Base-by-base conservation (phyloP, 2,329 filamentous ascomycete species). In the Pseudogymnoascus sp. region DNA sequence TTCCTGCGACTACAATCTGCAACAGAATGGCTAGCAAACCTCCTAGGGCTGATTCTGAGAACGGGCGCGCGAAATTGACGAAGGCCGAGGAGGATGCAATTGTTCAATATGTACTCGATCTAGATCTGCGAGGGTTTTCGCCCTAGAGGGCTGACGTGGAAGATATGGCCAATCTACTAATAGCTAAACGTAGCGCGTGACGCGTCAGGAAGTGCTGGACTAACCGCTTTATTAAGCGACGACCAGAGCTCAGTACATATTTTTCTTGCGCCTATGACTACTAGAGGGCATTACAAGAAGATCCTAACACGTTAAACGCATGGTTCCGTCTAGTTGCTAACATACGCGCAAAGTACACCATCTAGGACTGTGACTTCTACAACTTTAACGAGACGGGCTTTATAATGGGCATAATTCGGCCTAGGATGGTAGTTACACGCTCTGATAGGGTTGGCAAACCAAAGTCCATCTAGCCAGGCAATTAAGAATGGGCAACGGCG, bases 401-500 rank as follows among this genome's bases (percentile, higher is more conserved):
- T 63, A 38, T 65, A 47, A 68, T 70, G 33, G 65, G 68, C 23
- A 47, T 68, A 18, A 68, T 69, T 47, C 62, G 16, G 18, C 47
- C 61, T 35, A 50, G 25, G 18, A 69, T 61, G 50, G 65, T 70
- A 42, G 60, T 70, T 60, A 69, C 62, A 18, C 18, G 21, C 28
- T 56, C 60, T 63, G 65, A 71, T 64, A 18, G 62, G 53, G 8
- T 18, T 61, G 40, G 65, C 16, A 64, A 64, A 65, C 61, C 56
- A 59, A 68, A 64, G 47, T 23, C 62, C 59, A 50, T 68, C 50
- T 59, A 72, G 65, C 68, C 62, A 59, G 66, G 65, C 11, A 72
- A 71, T 68, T 62, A 62, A 25, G 67, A 72, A 66, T 72, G 59
- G 67, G 65, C 63, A 40, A 72, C 63, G 61, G 64, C 66, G 14